A percentile compares a stretch with the other conserved stretches of the same genome.
Conservation (phyloP, 331 rosid genomes). For the Phaseolus coccineus region DNA sequence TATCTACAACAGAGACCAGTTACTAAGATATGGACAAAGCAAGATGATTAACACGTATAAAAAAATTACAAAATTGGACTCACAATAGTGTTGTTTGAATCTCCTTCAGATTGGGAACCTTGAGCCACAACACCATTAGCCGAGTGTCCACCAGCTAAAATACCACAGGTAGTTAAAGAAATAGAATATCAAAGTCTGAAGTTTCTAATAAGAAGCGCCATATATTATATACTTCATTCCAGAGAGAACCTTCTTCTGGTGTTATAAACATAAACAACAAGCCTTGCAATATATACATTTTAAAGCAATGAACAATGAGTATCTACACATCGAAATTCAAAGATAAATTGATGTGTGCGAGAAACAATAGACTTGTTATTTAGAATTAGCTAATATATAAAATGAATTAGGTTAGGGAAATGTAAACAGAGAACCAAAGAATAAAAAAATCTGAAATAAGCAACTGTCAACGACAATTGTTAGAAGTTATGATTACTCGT, state of each 20-base stretch:
- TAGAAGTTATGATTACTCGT: neutral
- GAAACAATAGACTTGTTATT: conserved; percentile 11
- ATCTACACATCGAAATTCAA: conserved; percentile 3
- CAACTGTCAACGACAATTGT: neutral
- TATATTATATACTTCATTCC: conserved; percentile 24
- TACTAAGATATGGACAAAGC: conserved; percentile 37
- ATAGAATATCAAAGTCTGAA: conserved; percentile 35
- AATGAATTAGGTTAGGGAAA: no score
- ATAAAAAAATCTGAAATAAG: conserved; percentile 1
- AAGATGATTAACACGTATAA: conserved; percentile 25
- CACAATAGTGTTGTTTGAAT: conserved; percentile 88
- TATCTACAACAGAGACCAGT: conserved; percentile 60
- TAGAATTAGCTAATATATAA: conserved; percentile 12
- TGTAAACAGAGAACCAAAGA: conserved; percentile 19
- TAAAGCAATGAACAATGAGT: conserved; percentile 22
- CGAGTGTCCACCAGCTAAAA: conserved; percentile 84
- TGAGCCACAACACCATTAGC: conserved; percentile 72
- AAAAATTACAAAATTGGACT: conserved; percentile 47
- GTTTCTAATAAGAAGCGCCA: conserved; percentile 35
- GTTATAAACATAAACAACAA: conserved; percentile 21
- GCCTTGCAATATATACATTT: conserved; percentile 21
- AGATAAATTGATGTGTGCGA: conserved; percentile 18
- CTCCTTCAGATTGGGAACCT: conserved; percentile 85
- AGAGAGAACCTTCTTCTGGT: conserved; percentile 6
- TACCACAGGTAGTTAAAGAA: conserved; percentile 59